Evolutionary conservation across 768 basidiomycete genomes (phyloP).

Genomic region (Gloeostereum incarnatum): DNA sequence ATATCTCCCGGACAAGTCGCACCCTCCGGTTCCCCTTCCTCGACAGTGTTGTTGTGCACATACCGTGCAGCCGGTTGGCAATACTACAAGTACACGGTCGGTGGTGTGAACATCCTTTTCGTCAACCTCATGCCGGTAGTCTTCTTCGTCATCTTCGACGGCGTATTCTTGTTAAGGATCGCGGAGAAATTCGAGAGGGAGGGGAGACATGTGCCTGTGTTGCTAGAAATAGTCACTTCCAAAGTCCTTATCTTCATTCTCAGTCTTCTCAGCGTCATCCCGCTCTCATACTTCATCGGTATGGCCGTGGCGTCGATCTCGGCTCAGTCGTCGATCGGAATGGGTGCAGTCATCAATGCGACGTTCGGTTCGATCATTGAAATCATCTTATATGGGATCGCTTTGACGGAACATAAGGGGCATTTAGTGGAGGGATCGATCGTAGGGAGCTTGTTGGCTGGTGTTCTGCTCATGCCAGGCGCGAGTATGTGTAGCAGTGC

Average conservation of each 20-base stretch:
- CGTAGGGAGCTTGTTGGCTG: conserved; percentile 90
- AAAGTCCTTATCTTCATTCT: conserved; percentile 77
- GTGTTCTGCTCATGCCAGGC: conserved; percentile 95
- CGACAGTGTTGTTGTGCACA: conserved; percentile 89
- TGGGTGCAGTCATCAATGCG: conserved; percentile 99
- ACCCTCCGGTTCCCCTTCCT: conserved; percentile 70
- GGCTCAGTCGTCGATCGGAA: conserved; percentile 97
- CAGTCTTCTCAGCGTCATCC: conserved; percentile 86
- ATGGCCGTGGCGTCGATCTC: conserved; percentile 99
- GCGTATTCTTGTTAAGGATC: conserved; percentile 67
- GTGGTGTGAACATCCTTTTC: conserved; percentile 97
- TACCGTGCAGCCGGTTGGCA: conserved; percentile 85
- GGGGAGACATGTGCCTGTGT: conserved; percentile 47
- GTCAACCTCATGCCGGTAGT: conserved; percentile 91
- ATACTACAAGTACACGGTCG: conserved; percentile 99
- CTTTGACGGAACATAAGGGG: conserved; percentile 85
- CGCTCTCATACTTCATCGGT: conserved; percentile 97
- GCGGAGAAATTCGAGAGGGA: conserved; percentile 51
- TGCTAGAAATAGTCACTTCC: conserved; percentile 64
- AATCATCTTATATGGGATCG: conserved; percentile 87
- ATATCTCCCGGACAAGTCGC: conserved; percentile 84
- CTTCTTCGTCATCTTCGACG: conserved; percentile 94
- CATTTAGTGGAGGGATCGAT: conserved; percentile 95
- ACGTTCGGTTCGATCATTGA: conserved; percentile 99
- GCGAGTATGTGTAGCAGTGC: conserved; percentile 93